A percentile compares a stretch with the other conserved stretches of the same genome.
Conservation (phyloP, 352 stramenopile species). For the Phytophthora macrochlamydospora region DNA sequence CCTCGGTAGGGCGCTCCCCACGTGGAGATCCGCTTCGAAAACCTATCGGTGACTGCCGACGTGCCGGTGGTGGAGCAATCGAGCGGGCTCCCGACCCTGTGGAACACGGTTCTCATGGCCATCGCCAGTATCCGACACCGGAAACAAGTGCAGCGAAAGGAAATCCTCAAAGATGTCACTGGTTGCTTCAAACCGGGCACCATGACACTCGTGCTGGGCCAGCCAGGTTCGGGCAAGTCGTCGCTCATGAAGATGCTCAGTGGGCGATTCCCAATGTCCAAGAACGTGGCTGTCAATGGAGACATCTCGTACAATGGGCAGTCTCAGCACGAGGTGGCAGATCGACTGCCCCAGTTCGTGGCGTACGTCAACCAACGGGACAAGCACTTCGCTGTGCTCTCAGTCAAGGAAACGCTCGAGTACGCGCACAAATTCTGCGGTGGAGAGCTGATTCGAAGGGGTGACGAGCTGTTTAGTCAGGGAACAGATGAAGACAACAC, state of each 20-base stretch:
- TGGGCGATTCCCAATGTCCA: conserved; percentile 32
- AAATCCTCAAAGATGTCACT: conserved; percentile 42
- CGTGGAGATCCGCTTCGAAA: conserved; percentile 34
- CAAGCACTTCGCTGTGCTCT: conserved; percentile 40
- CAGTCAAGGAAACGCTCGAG: conserved; percentile 51
- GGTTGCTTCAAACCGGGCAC: conserved; percentile 36
- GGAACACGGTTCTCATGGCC: conserved; percentile 25
- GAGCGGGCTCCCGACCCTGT: conserved; percentile 30
- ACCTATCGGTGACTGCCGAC: conserved; percentile 25
- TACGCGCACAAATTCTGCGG: conserved; percentile 50
- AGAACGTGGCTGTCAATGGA: conserved; percentile 32
- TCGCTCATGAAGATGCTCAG: conserved; percentile 47
- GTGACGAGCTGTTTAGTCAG: conserved; percentile 24
- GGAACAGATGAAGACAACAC: conserved; percentile 42
- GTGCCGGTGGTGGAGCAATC: conserved; percentile 21
- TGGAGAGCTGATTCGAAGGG: conserved; percentile 21
- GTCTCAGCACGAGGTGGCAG: conserved; percentile 16
- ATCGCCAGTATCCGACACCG: conserved; percentile 14
- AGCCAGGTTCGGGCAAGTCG: conserved; percentile 47
- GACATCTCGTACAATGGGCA: conserved; percentile 46
- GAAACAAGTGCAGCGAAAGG: conserved; percentile 25
- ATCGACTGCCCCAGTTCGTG: conserved; percentile 35
- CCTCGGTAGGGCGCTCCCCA: conserved; percentile 26
- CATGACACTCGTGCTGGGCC: conserved; percentile 51
- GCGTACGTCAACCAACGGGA: conserved; percentile 44